Evolutionary conservation across 2,329 filamentous ascomycete species (phyloP).

Genomic region (Penicillium oxalicum): DNA sequence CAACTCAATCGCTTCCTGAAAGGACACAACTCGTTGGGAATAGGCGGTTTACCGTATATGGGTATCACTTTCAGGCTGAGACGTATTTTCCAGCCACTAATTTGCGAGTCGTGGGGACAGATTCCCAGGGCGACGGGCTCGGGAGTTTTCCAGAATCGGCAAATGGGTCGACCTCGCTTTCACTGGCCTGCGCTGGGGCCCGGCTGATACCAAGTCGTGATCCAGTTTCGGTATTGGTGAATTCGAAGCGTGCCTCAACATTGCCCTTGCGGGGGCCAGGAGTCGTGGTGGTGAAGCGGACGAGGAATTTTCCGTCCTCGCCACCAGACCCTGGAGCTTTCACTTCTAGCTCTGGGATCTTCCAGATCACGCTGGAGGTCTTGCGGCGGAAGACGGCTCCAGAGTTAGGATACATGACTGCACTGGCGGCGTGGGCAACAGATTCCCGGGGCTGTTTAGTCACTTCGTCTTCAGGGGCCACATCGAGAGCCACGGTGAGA

Average conservation of each 20-base stretch:
- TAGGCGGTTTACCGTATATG: too few relatives aligned
- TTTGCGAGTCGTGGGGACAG: constrained; percentile 61
- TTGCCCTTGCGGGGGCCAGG: constrained; percentile 65
- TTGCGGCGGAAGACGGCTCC: constrained; percentile 43
- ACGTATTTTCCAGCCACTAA: constrained; percentile 72
- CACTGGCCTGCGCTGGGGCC: constrained; percentile 23
- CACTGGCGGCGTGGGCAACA: constrained; percentile 36
- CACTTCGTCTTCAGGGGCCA: constrained; percentile 32
- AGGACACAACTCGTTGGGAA: too few relatives aligned
- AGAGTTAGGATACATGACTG: constrained; percentile 43
- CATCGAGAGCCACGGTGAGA: constrained; percentile 51
- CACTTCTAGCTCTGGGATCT: constrained; percentile 46
- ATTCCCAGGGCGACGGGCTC: constrained; percentile 52
- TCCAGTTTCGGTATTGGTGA: constrained; percentile 49
- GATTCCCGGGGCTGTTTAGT: constrained; percentile 44
- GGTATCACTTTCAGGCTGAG: constrained; percentile 34
- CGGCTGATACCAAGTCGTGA: constrained; percentile 61
- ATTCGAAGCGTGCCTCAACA: constrained; percentile 79
- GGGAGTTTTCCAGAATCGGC: constrained; percentile 39
- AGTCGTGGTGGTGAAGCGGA: constrained; percentile 70
- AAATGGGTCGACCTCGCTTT: constrained; percentile 41
- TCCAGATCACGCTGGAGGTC: constrained; percentile 43
- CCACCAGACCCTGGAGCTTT: constrained; percentile 39
- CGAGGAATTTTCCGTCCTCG: constrained; percentile 68
- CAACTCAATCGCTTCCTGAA: too few relatives aligned